A percentile compares a stretch with the other conserved stretches of the same genome.
phyloP scores from a whole-genome alignment of 768 basidiomycete species.

The Kondoa malvinella region DNA sequence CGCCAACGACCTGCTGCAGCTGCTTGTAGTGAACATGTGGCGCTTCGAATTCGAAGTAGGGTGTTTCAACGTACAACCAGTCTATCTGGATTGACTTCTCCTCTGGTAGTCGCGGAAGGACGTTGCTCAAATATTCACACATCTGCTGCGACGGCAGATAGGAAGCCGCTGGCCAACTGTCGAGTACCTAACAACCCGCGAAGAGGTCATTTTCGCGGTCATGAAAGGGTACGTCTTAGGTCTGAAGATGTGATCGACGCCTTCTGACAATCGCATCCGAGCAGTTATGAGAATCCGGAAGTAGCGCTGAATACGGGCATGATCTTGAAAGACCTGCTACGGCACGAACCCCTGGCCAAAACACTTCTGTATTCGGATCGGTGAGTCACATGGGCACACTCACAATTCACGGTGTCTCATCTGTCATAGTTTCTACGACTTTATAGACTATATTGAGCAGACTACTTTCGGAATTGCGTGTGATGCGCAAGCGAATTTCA shows the following conservation, averaged over 20 bases:
- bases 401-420: conserved; percentile 9
- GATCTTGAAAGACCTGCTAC: conserved; percentile 91
- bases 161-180: conserved; percentile 90
- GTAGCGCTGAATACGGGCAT: conserved; percentile 93
- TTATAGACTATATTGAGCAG: conserved; percentile 88
- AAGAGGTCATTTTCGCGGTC: conserved; percentile 59
- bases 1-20: conserved; percentile 65
- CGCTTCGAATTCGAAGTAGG: conserved; percentile 88
- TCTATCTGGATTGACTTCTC: conserved; percentile 39
- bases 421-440: conserved; percentile 84
- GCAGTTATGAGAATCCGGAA: conserved; percentile 80
- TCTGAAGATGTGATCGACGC: not conserved
- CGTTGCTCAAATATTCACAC: conserved; percentile 37
- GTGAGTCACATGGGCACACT: no score
- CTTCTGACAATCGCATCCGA: not conserved
- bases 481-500: conserved; percentile 92
- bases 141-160: conserved; percentile 54
- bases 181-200: conserved; percentile 65
- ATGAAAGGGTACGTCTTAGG: conserved; percentile 44
- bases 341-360: conserved; percentile 78
- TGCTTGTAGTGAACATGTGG: conserved; percentile 62
- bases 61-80: no score
- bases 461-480: conserved; percentile 97
- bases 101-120: conserved; percentile 38
- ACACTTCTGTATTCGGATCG: conserved; percentile 81